phyloP scores from a whole-genome alignment of 106 monocot genomes.

The Hemerocallis citrina region DNA sequence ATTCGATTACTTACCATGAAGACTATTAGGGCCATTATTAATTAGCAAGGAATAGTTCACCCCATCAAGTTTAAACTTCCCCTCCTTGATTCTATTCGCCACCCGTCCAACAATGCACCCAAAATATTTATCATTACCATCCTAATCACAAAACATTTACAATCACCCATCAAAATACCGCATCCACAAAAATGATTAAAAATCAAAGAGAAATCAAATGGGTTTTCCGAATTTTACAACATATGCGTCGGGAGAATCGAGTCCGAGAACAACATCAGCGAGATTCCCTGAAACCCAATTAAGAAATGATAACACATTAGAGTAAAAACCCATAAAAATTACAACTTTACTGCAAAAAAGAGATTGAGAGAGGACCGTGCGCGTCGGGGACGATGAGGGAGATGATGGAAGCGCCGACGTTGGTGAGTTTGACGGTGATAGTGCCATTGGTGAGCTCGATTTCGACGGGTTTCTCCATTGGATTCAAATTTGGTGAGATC shows the following conservation, averaged over 20 bases:
- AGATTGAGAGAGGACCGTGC: constrained; percentile 17
- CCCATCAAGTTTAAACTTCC: constrained; percentile 53
- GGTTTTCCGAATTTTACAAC: no score
- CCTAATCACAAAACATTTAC: constrained; percentile 10
- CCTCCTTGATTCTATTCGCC: constrained; percentile 61
- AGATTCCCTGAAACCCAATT: constrained; percentile 37
- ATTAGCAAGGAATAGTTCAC: constrained; percentile 35
- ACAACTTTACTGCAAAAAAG: not conserved
- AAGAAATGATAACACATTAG: constrained; percentile 1
- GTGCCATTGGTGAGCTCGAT: constrained; percentile 63
- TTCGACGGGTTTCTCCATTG: constrained; percentile 29
- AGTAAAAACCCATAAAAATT: not conserved
- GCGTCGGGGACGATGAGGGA: constrained; percentile 83
- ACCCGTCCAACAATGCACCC: constrained; percentile 73
- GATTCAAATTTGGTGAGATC: no score
- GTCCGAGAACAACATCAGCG: constrained; percentile 63
- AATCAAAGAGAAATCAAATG: no score
- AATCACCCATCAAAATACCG: not conserved
- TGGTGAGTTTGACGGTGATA: constrained; percentile 51
- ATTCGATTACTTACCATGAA: constrained; percentile 46
- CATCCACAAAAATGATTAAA: no score
- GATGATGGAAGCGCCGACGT: constrained; percentile 73
- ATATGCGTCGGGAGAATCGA: constrained; percentile 45
- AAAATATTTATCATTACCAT: constrained; percentile 43
- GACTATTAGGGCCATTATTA: constrained; percentile 60